Percentiles rank a stretch among this genome's conserved stretches.
These are phyloP conservation scores for Mesembryanthemum crystallinum DNA, from an alignment of 148 eudicot genomes.

Conservation along the genomic window DNA sequence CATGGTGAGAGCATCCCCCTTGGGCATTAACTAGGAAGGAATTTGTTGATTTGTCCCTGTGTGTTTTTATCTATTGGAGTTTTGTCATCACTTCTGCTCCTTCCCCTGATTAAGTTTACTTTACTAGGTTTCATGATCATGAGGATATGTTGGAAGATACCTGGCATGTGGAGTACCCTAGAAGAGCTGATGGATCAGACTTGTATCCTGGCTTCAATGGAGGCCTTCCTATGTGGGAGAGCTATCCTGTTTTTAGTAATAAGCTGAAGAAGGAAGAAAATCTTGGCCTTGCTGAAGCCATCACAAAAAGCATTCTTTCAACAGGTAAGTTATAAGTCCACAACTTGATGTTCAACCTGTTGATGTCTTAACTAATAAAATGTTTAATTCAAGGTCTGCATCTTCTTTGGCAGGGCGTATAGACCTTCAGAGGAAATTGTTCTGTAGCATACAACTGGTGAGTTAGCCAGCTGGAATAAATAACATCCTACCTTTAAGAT, in stretches of 20 bases:
- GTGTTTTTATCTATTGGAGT: neutral
- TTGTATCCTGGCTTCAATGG: slow-evolving; percentile 55
- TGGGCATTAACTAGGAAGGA: slow-evolving; percentile 11
- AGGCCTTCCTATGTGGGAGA: slow-evolving; percentile 83
- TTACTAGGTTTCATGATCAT: slow-evolving; percentile 71
- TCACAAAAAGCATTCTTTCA: slow-evolving; percentile 88
- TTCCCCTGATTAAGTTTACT: slow-evolving; percentile 12
- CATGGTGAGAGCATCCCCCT: slow-evolving; percentile 55
- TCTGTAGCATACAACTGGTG: slow-evolving; percentile 97
- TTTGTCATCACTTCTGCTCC: slow-evolving; percentile 6
- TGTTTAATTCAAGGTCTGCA: neutral
- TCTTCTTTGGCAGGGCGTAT: slow-evolving; percentile 61
- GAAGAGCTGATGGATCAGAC: slow-evolving; percentile 71
- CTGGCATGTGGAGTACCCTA: slow-evolving; percentile 64
- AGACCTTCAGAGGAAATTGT: slow-evolving; percentile 87
- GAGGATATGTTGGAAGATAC: slow-evolving; percentile 98
- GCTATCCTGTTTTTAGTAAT: slow-evolving; percentile 52
- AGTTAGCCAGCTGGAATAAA: slow-evolving; percentile 23
- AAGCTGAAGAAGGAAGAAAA: slow-evolving; percentile 75
- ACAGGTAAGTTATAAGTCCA: slow-evolving; percentile 45
- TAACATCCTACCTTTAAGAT: neutral
- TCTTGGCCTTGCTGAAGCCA: slow-evolving; percentile 96
- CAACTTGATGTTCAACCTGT: neutral
- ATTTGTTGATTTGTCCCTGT: slow-evolving; percentile 4
- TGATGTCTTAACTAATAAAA: neutral